Conservation (phyloP, 1,284 basidiomycete genomes). For the Megacollybia platyphylla region DNA sequence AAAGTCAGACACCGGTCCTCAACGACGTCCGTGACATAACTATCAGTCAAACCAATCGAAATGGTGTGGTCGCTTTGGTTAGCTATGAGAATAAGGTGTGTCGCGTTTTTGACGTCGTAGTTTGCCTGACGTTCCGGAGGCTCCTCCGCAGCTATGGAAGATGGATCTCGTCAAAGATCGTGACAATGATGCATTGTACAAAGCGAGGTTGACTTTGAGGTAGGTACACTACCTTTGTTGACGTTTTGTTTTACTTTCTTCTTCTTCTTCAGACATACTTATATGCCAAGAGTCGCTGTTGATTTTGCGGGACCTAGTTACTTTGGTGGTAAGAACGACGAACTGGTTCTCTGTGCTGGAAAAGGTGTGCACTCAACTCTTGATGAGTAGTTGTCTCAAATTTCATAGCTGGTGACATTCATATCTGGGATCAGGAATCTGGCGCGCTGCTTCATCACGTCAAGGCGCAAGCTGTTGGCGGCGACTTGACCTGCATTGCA, state of each 20-base stretch:
- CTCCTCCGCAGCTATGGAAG: constrained; percentile 73
- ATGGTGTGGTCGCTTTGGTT: constrained; percentile 46
- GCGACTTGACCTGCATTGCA: constrained; percentile 64
- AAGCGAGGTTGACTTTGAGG: constrained; percentile 7
- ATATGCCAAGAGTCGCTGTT: constrained; percentile 53
- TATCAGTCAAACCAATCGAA: constrained; percentile 32
- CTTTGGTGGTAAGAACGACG: constrained; percentile 67
- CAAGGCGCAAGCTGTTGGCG: constrained; percentile 42
- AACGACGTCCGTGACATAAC: constrained; percentile 69
- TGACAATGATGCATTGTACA: constrained; percentile 13
- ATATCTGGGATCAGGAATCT: constrained; percentile 76
- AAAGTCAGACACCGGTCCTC: constrained; percentile 64
- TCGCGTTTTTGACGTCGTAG: not conserved
- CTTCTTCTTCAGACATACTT: constrained; percentile 41
- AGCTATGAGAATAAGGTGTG: constrained; percentile 62
- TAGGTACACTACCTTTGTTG: not conserved
- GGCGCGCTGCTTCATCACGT: constrained; percentile 55
- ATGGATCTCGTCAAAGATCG: constrained; percentile 50
- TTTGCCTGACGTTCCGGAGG: constrained; percentile 21
- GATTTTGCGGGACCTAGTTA: constrained; percentile 71
- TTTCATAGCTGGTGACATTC: constrained; percentile 57
- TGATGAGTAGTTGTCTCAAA: constrained; percentile 2
- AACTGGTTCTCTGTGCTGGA: constrained; percentile 63
- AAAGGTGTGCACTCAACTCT: constrained; percentile 34
- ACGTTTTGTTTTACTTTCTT: not conserved